Evolutionary conservation across 176 grass and related monocot species (phyloP), one percentile per base, ranked within the genome.

Genomic region (Ampelocalamus luodianensis): DNA sequence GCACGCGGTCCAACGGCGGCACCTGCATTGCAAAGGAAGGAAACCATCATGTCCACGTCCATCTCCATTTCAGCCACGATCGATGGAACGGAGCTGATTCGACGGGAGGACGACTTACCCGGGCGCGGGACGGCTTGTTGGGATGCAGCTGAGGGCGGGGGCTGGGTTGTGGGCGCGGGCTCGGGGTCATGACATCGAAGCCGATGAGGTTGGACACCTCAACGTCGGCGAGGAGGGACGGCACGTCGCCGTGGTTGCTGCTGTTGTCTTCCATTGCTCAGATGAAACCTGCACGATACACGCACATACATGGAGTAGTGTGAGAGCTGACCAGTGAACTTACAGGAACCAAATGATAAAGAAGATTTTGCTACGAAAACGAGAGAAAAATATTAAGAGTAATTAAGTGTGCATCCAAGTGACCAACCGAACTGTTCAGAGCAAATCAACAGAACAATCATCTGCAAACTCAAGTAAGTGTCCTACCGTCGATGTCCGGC

Each of bases 131-230:
- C 18, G 83, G 56, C 34, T 4, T 67, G 66, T 5, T 63, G 17
- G 74, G 59, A 13, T 42, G 65, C 0, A 40, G 58, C 18, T 9
- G 48, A 40, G 81, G 76, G 2, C 67, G 76, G 22, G 84, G 67
- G 43, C 39, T 79, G 3, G 55, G 40, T 0, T 45, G 72, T 2
- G 79, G 65, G 8, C 74, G 59, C 1, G 87, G 76, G 4, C 26
- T 40, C 27, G 84, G 80, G 10, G 40, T 49, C 18, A n/a, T 53
- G 60, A 51, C n/a, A 7, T 90, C 89, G 42, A 87, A 87, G 40
- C 68, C 75, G n/a, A 62, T 4, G 37, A 90, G 58, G 68, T 87
- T 77, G 66, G 84, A 72, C 10, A 90, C 79, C 84, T 87, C 74
- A 0, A 90, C 74, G 17, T 79, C 26, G 61, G 75, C 61, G 23